A percentile compares a stretch with the other conserved stretches of the same genome.
phyloP scores from a whole-genome alignment of 768 basidiomycete genomes.

The Lentinula edodes region DNA sequence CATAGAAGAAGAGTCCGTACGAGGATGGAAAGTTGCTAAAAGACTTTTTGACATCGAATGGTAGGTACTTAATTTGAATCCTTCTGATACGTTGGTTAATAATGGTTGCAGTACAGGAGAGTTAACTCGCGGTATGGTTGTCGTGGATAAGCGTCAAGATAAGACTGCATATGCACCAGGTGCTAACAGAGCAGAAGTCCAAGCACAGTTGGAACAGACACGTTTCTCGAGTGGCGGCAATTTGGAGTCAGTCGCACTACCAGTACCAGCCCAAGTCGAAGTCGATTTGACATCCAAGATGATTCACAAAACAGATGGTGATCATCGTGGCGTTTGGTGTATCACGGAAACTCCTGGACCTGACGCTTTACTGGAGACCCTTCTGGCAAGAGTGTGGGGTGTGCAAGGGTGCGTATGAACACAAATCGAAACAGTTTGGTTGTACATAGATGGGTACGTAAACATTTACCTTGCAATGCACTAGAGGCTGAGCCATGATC shows the following conservation, averaged over 20 bases:
- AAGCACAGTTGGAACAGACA: conserved; percentile 41
- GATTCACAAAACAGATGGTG: conserved; percentile 6
- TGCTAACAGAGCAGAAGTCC: conserved; percentile 57
- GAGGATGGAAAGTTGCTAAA: conserved; percentile 51
- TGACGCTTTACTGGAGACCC: conserved; percentile 35
- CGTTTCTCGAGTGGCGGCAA: conserved; percentile 13
- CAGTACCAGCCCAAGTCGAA: conserved; percentile 55
- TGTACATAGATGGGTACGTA: not conserved
- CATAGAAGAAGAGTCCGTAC: conserved; percentile 20
- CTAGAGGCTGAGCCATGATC: not conserved
- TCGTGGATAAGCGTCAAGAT: conserved; percentile 72
- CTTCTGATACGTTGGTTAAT: not conserved
- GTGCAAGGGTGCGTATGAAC: not conserved
- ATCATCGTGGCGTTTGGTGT: conserved; percentile 34
- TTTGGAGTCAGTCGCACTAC: conserved; percentile 47
- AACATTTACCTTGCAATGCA: not conserved
- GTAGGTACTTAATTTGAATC: conserved; percentile 24
- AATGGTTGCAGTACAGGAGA: conserved; percentile 54
- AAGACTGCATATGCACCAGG: conserved; percentile 60
- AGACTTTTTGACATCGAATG: conserved; percentile 68
- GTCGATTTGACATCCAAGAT: conserved; percentile 26
- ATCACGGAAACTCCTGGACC: conserved; percentile 65
- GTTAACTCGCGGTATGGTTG: conserved; percentile 81
- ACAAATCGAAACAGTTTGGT: not conserved
- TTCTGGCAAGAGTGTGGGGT: conserved; percentile 57